Percentiles rank a stretch among this genome's conserved stretches.
phyloP scores from a whole-genome alignment of 495 filamentous ascomycete species.

The Baudoinia panamericana region DNA sequence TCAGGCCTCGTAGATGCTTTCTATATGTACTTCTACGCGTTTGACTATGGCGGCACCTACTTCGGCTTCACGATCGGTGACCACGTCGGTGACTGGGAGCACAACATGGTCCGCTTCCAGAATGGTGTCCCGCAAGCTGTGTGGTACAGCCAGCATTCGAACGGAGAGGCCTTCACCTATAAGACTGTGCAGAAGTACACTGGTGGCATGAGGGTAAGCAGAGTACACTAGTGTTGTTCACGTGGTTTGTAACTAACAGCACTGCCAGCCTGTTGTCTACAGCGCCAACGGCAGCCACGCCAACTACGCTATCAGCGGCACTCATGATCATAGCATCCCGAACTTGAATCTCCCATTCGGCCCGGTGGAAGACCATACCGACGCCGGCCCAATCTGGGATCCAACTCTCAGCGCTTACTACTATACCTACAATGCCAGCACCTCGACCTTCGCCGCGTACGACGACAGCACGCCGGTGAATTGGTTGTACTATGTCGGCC shows the following conservation, averaged over 20 bases:
- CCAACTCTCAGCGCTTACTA: conserved; percentile 20
- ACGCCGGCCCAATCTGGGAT: conserved; percentile 34
- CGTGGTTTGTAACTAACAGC: conserved; percentile 24
- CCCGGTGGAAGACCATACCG: conserved; percentile 36
- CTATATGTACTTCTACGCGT: conserved; percentile 59
- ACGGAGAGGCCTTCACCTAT: conserved; percentile 52
- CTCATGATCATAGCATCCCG: conserved; percentile 51
- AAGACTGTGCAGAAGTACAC: conserved; percentile 39
- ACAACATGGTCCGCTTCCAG: conserved; percentile 54
- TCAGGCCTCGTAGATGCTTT: conserved; percentile 47
- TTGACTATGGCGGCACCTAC: conserved; percentile 32
- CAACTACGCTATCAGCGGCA: conserved; percentile 23
- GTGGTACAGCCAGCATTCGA: conserved; percentile 52
- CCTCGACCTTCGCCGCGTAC: conserved; percentile 14
- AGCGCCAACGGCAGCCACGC: conserved; percentile 23
- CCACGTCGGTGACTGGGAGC: conserved; percentile 57
- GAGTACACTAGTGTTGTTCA: conserved; percentile 24
- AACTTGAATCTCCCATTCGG: conserved; percentile 43
- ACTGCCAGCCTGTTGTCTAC: conserved; percentile 15
- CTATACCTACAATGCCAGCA: conserved; percentile 17
- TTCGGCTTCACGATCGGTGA: conserved; percentile 34
- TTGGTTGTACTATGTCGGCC: conserved; percentile 21
- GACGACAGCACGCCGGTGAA: conserved; percentile 19
- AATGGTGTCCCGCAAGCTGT: conserved; percentile 44
- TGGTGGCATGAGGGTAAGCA: conserved; percentile 21